phyloP scores from a whole-genome alignment of 129 eudicot genomes.

The Silybum marianum region DNA sequence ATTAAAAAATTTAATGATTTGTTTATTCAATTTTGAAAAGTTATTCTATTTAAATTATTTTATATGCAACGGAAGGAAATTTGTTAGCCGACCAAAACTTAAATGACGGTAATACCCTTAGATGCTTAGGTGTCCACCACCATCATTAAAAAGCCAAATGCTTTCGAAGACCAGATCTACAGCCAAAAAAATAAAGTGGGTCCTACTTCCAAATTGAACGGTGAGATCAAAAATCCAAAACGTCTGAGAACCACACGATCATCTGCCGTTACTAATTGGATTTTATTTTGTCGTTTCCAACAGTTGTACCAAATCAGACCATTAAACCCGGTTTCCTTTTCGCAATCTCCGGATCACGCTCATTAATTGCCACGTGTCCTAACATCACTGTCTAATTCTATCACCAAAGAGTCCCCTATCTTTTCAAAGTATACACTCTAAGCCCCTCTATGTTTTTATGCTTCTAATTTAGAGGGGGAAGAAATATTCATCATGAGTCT shows the following conservation, averaged over 20 bases:
- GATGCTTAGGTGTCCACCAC: background rate
- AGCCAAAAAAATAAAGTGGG: background rate
- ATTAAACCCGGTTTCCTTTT: constrained; percentile 38
- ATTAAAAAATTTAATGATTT: too few species aligned
- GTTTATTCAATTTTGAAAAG: too few species aligned
- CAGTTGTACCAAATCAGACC: constrained; percentile 44
- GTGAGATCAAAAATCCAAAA: background rate
- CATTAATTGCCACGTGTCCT: constrained; percentile 51
- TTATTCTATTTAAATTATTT: background rate
- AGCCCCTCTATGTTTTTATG: constrained; percentile 4
- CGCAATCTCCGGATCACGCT: constrained; percentile 59
- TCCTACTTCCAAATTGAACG: constrained; percentile 12
- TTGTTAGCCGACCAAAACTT: constrained; percentile 21
- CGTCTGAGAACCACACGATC: constrained; percentile 17
- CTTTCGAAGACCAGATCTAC: constrained; percentile 21
- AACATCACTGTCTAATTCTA: constrained; percentile 4
- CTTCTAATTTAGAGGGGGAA: too few species aligned
- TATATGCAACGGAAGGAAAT: background rate
- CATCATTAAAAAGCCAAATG: background rate
- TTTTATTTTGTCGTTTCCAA: constrained; percentile 37
- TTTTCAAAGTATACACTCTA: background rate
- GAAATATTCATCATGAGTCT: too few species aligned
- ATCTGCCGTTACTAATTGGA: constrained; percentile 22
- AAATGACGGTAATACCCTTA: background rate
- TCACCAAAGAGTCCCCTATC: background rate